A percentile compares a stretch with the other conserved stretches of the same genome.
Evolutionary conservation across 2,329 filamentous ascomycete species (phyloP).

Genomic region (Arthrobotrys conoides): DNA sequence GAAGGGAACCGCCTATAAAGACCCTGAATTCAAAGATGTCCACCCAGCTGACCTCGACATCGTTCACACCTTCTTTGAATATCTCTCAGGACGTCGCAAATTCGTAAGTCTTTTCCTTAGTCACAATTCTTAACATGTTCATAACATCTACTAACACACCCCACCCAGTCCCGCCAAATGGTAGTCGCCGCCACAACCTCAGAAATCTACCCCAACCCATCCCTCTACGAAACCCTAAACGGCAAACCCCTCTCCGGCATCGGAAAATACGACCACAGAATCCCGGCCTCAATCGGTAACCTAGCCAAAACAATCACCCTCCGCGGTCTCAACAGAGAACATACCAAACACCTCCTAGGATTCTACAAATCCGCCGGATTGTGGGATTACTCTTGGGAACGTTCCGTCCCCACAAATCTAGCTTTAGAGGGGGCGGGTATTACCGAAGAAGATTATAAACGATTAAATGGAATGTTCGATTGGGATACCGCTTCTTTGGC

Average conservation of each 20-base stretch:
- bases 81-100: constrained; percentile 74
- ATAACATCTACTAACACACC: constrained; percentile 68
- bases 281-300: constrained; percentile 65
- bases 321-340: constrained; percentile 45
- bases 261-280: constrained; percentile 69
- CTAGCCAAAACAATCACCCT: constrained; percentile 39
- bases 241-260: constrained; percentile 64
- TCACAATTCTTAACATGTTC: not conserved
- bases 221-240: constrained; percentile 64
- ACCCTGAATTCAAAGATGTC: constrained; percentile 78
- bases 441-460: constrained; percentile 35
- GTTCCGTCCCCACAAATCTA: constrained; percentile 37
- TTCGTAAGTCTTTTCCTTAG: constrained; percentile 67
- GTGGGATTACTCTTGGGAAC: constrained; percentile 55
- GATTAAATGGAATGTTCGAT: constrained; percentile 68
- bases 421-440: constrained; percentile 33
- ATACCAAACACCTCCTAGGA: constrained; percentile 42
- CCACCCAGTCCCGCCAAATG: constrained; percentile 72
- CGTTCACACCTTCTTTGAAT: constrained; percentile 80
- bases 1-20: constrained; percentile 78
- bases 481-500: constrained; percentile 66
- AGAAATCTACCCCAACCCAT: constrained; percentile 68
- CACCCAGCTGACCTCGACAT: constrained; percentile 89
- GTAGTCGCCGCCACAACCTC: constrained; percentile 77
- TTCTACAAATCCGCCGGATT: constrained; percentile 54